These are phyloP conservation scores for Lactarius sp. DNA, from an alignment of 768 basidiomycete species.

Conservation along the genomic window DNA sequence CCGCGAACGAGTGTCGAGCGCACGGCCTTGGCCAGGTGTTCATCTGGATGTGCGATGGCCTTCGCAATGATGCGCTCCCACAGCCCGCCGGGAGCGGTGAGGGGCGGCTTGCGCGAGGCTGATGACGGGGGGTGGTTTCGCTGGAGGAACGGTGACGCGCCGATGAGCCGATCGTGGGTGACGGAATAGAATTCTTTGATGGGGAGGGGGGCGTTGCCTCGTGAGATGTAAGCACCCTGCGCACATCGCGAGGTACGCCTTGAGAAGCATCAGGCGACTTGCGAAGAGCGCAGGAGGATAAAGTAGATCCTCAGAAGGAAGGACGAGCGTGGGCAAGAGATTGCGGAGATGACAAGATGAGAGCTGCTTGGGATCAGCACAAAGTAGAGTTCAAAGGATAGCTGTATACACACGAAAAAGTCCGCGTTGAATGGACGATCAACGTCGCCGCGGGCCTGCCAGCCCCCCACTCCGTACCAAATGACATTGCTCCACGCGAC, in stretches of 20 bases:
- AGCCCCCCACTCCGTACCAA: conserved; percentile 56
- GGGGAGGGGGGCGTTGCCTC: conserved; percentile 48
- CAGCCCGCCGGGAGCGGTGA: conserved; percentile 28
- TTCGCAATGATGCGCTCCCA: conserved; percentile 56
- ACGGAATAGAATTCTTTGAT: conserved; percentile 45
- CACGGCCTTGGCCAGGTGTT: conserved; percentile 49
- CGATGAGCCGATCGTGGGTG: conserved; percentile 17
- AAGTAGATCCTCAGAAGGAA: conserved; percentile 29
- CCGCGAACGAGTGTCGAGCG: conserved; percentile 48
- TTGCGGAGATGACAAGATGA: conserved; percentile 60
- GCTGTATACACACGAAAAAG: conserved; percentile 51
- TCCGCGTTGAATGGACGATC: conserved; percentile 46
- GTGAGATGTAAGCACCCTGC: conserved; percentile 54
- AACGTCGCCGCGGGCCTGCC: conserved; percentile 32
- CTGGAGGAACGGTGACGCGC: conserved; percentile 25
- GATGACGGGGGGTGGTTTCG: conserved; percentile 26
- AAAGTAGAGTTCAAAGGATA: conserved; percentile 10
- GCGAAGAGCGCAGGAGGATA: conserved; percentile 31
- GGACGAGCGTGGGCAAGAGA: conserved; percentile 50
- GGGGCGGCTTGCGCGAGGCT: conserved; percentile 11
- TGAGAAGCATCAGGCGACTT: conserved; percentile 51
- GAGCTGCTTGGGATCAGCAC: conserved; percentile 38
- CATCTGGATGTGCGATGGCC: conserved; percentile 53
- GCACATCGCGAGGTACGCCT: conserved; percentile 48
- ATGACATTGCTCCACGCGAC: conserved; percentile 50